phyloP scores from a whole-genome alignment of 2,329 filamentous ascomycete genomes.

The Lasiodiplodia sp. region DNA sequence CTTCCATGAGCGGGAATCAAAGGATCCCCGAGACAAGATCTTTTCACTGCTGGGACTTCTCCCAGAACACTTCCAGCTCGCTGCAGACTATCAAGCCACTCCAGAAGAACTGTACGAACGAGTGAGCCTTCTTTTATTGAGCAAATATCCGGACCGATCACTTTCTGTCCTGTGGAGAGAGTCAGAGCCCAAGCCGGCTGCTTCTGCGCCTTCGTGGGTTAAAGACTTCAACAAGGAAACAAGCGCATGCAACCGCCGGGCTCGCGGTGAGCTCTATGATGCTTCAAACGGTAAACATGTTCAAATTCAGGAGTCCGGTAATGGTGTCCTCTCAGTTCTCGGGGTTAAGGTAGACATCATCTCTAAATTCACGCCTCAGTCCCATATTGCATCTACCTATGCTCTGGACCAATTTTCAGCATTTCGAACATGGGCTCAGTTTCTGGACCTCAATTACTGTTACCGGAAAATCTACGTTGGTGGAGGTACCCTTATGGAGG shows the following conservation, averaged over 20 bases:
- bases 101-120: background rate
- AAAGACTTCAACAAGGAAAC: background rate
- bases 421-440: background rate
- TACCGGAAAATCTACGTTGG: background rate
- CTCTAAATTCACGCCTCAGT: background rate
- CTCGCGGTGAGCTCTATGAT: background rate
- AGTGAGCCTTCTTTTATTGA: background rate
- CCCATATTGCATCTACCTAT: background rate
- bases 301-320: background rate
- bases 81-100: background rate
- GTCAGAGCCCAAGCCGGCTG: background rate
- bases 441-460: background rate
- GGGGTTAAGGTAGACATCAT: background rate
- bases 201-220: background rate
- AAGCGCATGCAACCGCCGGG: background rate
- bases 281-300: background rate
- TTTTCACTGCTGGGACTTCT: background rate
- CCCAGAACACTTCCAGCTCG: background rate
- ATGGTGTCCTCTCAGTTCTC: background rate
- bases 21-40: slow-evolving; percentile 1
- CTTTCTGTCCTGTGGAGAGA: slow-evolving; percentile 4
- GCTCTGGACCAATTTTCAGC: background rate
- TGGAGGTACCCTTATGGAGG: background rate
- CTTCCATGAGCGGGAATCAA: background rate
- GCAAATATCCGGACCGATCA: background rate